Percentiles rank a stretch among this genome's conserved stretches.
Evolutionary conservation across 441 rosid species (phyloP).

Genomic region (Euphorbia schlechtendalii): DNA sequence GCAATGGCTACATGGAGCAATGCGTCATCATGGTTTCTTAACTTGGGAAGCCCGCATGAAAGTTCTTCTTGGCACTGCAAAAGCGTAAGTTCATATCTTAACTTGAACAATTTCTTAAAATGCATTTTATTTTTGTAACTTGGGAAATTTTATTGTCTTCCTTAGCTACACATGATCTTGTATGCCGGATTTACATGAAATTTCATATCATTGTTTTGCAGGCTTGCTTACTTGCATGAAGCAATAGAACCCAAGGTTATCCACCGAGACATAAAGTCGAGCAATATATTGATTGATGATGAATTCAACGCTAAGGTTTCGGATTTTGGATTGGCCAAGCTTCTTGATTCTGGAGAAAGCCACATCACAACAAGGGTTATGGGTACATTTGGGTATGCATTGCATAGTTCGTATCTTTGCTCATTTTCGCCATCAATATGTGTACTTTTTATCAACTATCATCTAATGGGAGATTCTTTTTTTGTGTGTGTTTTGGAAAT

Average conservation of each 20-base stretch:
- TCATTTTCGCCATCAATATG: background rate
- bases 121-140: background rate
- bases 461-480: background rate
- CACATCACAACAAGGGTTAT: slow-evolving; percentile 93
- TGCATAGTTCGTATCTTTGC: background rate
- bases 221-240: slow-evolving; percentile 90
- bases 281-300: slow-evolving; percentile 14
- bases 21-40: slow-evolving; percentile 69
- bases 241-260: slow-evolving; percentile 90
- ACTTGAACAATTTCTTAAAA: slow-evolving; percentile 3
- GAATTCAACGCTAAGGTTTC: too few relatives aligned
- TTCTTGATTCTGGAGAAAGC: slow-evolving; percentile 84
- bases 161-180: background rate
- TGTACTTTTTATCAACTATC: background rate
- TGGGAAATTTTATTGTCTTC: background rate
- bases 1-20: slow-evolving; percentile 93
- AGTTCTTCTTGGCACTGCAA: slow-evolving; percentile 82
- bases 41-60: slow-evolving; percentile 96
- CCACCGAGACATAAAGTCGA: slow-evolving; percentile 48
- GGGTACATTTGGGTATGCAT: slow-evolving; percentile 90
- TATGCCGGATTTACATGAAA: background rate
- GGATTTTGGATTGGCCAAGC: slow-evolving; percentile 40
- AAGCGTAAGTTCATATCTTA: slow-evolving; percentile 54
- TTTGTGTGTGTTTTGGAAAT: slow-evolving; percentile 7
- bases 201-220: slow-evolving; percentile 15